phyloP scores from a whole-genome alignment of 495 filamentous ascomycete genomes.

The Aspergillus ostianus region DNA sequence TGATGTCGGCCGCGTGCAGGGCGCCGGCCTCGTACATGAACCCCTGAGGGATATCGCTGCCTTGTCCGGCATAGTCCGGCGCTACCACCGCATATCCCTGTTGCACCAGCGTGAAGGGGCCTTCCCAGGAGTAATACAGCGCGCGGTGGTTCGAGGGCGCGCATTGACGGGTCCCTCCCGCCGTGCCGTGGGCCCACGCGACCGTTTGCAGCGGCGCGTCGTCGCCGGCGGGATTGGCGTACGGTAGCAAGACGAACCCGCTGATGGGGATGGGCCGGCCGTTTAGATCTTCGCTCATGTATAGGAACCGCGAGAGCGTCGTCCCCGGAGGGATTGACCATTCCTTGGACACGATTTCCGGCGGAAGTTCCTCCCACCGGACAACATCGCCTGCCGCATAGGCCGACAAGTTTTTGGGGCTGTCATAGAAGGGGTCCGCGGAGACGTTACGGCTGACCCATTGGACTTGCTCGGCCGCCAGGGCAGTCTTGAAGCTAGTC shows the following conservation, averaged over 20 bases:
- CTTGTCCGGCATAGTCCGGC: slow-evolving; percentile 13
- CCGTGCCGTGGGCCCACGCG: slow-evolving; percentile 12
- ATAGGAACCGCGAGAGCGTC: slow-evolving; percentile 8
- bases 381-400: slow-evolving; percentile 7
- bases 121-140: slow-evolving; percentile 7
- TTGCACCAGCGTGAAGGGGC: slow-evolving; percentile 5
- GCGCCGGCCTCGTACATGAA: slow-evolving; percentile 5
- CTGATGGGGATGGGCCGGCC: slow-evolving; percentile 4
- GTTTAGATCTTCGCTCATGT: slow-evolving; percentile 4
- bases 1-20: slow-evolving; percentile 7
- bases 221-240: background rate
- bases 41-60: slow-evolving; percentile 1
- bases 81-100: slow-evolving; percentile 11
- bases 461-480: background rate
- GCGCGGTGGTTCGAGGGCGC: slow-evolving; percentile 8
- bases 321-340: slow-evolving; percentile 3
- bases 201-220: background rate
- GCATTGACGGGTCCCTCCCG: slow-evolving; percentile 6
- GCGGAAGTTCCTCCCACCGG: slow-evolving; percentile 6
- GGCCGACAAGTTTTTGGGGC: background rate
- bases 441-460: slow-evolving; percentile 3
- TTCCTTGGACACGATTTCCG: background rate
- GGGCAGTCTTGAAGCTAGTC: background rate
- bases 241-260: slow-evolving; percentile 8
- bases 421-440: slow-evolving; percentile 7